Evolutionary conservation across 306 rosid species (phyloP), one percentile per base, ranked within the genome.

Genomic region (Prunus kanzakura): DNA sequence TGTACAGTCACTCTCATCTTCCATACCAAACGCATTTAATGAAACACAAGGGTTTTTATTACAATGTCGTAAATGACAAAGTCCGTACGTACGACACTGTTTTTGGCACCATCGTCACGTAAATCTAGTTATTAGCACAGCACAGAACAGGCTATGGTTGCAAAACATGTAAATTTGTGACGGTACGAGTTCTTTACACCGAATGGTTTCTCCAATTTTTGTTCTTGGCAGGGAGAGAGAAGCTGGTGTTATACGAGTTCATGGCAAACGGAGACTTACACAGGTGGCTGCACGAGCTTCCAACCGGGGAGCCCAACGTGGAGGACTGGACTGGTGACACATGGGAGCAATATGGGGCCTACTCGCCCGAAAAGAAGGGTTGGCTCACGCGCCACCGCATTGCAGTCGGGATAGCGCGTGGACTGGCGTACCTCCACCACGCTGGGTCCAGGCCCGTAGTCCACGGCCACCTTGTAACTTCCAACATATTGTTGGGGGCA

Each of bases 301-400:
- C 99, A 0, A 71, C 97, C 0, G 99, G 98, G 25, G 87, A 92
- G 75, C 85, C 99, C 45, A 87, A 92, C 70, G 98, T 92, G 61
- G 99, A 95, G 75, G 99, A 95, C 56, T 95, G 99, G 99, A 91
- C 89, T 15, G 77, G 84, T 0, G 99, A 95, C 87, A 95, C 91
- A 79, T 95, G 99, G 99, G 96, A 94, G 45, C 87, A 83, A 50
- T 10, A 10, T 35, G 89, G 76, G 11, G 81, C 88, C 23, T 69
- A 83, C 0, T 79, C 91, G 0, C 91, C 88, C 0, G 98, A 89
- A 71, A 92, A 85, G 73, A 81, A 88, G 78, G 89, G 85, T 0
- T 95, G 99, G 99, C 80, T 76, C 11, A 87, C 87, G 81, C 98
- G 98, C 76, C 99, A 95, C 88, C 92, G 96, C 35, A 89, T 95